Base-by-base conservation (phyloP, 2,329 filamentous ascomycete genomes). In the Colletotrichum spinosum region DNA sequence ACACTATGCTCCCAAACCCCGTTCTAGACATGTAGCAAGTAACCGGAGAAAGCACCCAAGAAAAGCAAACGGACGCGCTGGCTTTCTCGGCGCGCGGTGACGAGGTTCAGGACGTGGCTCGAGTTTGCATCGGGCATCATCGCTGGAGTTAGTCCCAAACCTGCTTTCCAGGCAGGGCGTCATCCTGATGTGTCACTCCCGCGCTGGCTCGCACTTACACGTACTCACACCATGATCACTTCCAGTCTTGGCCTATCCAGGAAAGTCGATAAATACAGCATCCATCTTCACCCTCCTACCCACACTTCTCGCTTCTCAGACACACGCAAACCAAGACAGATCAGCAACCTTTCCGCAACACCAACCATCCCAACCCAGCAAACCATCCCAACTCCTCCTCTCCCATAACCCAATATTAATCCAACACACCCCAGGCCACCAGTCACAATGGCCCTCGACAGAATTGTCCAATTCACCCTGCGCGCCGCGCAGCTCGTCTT, bases 401-500 rank as follows among this genome's bases (percentile, higher is more conserved):
- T 34, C 13, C n/a, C 15, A n/a, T 17, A 25, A 58, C 10, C 44
- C 11, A 35, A 45, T 39, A 42, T 39, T 46, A 13, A 6, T 15
- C 12, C 8, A 44, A 8, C 12, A 11, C 25, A 25, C 48, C 12
- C 6, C 6, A n/a, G n/a, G 35, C 12, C 52, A 57, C 11, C 52
- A 60, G 33, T 34, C 60, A 58, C 55, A 67, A 81, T 80, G 78
- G 78, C 76, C 61, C 67, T 81, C 55, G 77, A 80, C 62, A 77
- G 79, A 52, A 69, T 82, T 59, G 72, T 80, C 65, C 79, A 76
- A 66, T 70, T 80, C 62, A 60, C 77, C 50, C 74, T 81, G 51
- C 79, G 80, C 35, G 71, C 72, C 37, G 76, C 78, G 15, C 74
- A 93, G 79, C 84, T 94, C 68, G 87, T 83, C 72, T 93, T 91